Evolutionary conservation across 2,329 filamentous ascomycete species (phyloP).

Genomic region (Coniochaeta prunicola): DNA sequence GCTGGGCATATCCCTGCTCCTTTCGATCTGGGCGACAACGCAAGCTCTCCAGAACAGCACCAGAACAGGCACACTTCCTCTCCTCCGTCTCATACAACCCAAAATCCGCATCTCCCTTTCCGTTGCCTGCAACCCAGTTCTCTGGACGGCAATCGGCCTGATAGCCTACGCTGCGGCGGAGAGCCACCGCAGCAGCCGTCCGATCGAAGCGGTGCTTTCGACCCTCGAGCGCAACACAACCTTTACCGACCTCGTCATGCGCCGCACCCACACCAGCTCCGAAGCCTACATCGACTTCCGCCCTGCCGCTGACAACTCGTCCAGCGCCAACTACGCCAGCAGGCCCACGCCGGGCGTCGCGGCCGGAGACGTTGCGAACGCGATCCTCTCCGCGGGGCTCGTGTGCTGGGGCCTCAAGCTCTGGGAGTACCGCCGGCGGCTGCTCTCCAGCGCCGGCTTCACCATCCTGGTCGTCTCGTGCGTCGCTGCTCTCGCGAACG

Average conservation of each 20-base stretch:
- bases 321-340: background rate
- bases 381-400: constrained; percentile 43
- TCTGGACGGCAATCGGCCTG: constrained; percentile 37
- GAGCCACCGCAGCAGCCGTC: constrained; percentile 12
- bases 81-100: constrained; percentile 11
- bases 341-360: constrained; percentile 18
- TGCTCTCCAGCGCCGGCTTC: constrained; percentile 35
- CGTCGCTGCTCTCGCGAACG: constrained; percentile 30
- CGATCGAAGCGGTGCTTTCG: constrained; percentile 14
- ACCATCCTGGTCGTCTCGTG: constrained; percentile 29
- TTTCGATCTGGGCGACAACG: constrained; percentile 40
- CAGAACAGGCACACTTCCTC: constrained; percentile 14
- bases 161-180: constrained; percentile 35
- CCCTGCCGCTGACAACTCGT: background rate
- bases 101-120: constrained; percentile 19
- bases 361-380: constrained; percentile 40
- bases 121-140: constrained; percentile 39
- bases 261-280: constrained; percentile 9
- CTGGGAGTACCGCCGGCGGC: constrained; percentile 38
- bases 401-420: constrained; percentile 47
- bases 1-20: constrained; percentile 38
- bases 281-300: background rate
- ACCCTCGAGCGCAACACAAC: constrained; percentile 19
- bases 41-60: constrained; percentile 29
- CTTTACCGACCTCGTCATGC: constrained; percentile 20